Evolutionary conservation across 495 filamentous ascomycete genomes (phyloP), one percentile per base, ranked within the genome.

Genomic region (Thozetella sp.): DNA sequence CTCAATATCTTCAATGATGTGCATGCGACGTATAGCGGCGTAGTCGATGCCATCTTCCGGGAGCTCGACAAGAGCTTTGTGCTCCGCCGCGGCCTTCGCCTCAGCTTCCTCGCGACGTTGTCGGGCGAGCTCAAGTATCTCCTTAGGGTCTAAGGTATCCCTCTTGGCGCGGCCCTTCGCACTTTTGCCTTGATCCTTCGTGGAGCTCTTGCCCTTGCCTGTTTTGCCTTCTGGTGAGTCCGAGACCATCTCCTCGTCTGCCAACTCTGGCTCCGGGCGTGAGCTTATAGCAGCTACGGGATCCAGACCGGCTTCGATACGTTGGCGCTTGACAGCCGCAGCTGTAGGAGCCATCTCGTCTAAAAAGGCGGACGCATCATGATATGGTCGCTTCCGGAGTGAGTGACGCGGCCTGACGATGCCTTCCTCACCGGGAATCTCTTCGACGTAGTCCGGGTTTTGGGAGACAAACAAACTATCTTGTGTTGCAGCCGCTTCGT

Each of bases 1-100:
- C 19, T 90, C 84, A 80, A 95, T 92, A 53, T 91, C 84, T 66
- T 95, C 93, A 15, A 97, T 81, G 40, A 93, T 83, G n/a, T 88
- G 88, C 2, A 93, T 75, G 19, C 86, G 86, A 45, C 86, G 88
- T 61, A 97, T 84, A n/a, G 87, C 80, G 12, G 84, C 84, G 22
- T 93, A 80, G 54, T 88, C 84, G 56, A 92, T 79, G 17, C 81
- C 87, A 22, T 72, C 76, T 22, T 84, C 79, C 9, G 86, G 67
- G 0, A 80, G 68, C 9, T 78, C 76, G 15, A 78, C 76, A 0
- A 88, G 68, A 2, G 72, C 71, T 53, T 88, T 83, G 51, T 88
- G 83, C 59, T 95, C 89, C 19, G 72, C 76, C 20, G 73, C 77
- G 1, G 80, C 81, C 11, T 72, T 78, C 22, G 86, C 82, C 61